phyloP scores from a whole-genome alignment of 1,284 basidiomycete genomes.

The Cryptococcus sp. region DNA sequence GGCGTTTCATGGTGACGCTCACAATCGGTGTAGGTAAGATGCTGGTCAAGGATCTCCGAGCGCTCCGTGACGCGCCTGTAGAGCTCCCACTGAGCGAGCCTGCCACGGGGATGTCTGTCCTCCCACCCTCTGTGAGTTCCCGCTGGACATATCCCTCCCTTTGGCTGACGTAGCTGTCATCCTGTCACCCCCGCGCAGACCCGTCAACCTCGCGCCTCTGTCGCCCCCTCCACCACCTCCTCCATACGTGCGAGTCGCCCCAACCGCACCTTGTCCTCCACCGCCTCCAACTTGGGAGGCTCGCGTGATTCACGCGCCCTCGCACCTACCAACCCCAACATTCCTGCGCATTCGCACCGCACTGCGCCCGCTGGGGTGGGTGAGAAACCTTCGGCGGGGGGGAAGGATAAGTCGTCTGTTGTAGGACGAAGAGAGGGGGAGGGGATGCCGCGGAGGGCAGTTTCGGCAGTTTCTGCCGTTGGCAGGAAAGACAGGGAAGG shows the following conservation, averaged over 20 bases:
- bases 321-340: background rate
- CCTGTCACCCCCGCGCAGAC: constrained; percentile 1
- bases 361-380: too few relatives aligned
- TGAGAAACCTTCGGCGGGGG: too few relatives aligned
- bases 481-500: background rate
- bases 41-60: constrained; percentile 16
- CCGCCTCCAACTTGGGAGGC: too few relatives aligned
- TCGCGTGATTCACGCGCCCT: background rate
- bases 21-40: constrained; percentile 9
- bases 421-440: background rate
- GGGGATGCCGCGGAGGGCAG: too few relatives aligned
- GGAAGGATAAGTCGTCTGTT: background rate
- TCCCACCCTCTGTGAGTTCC: constrained; percentile 9
- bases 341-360: too few relatives aligned
- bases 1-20: background rate
- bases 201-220: constrained; percentile 5
- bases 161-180: background rate
- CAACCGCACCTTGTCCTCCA: too few relatives aligned
- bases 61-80: constrained; percentile 5
- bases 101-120: constrained; percentile 11
- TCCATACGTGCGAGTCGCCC: background rate
- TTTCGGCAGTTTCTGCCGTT: too few relatives aligned
- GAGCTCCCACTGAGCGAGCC: constrained; percentile 8
- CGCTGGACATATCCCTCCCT: background rate
- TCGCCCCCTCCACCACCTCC: constrained; percentile 4